These are phyloP conservation scores for Gnetum montanum DNA, from an alignment of 75 land plant genomes.

Conservation along the genomic window DNA sequence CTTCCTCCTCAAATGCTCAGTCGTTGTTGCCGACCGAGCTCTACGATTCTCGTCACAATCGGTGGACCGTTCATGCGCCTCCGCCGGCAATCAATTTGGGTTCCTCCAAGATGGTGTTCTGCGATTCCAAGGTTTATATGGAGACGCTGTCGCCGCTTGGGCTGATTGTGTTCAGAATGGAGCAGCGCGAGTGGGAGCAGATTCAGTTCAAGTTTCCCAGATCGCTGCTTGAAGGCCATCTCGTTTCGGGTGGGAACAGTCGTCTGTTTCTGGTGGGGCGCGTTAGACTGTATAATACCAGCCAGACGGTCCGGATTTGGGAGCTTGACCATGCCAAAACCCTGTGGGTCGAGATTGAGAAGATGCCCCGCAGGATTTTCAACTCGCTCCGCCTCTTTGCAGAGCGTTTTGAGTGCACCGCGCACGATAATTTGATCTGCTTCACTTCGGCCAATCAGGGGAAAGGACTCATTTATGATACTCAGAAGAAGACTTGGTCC, in stretches of 20 bases:
- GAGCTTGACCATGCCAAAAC: constrained; percentile 51
- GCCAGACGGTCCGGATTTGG: constrained; percentile 74
- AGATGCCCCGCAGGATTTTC: constrained; percentile 68
- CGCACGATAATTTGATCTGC: constrained; percentile 64
- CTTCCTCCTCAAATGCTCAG: no score
- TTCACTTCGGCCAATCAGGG: constrained; percentile 70
- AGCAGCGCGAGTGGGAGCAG: constrained; percentile 59
- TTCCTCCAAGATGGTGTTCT: constrained; percentile 70
- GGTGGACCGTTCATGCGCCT: constrained; percentile 48
- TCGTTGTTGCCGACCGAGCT: constrained; percentile 73
- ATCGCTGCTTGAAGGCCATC: constrained; percentile 56
- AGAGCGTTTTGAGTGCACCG: constrained; percentile 76
- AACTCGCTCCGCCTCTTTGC: constrained; percentile 51
- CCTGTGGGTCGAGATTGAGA: constrained; percentile 58
- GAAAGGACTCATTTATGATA: constrained; percentile 60
- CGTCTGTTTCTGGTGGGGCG: constrained; percentile 66
- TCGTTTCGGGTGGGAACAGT: constrained; percentile 55
- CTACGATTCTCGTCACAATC: constrained; percentile 45
- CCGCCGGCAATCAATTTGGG: constrained; percentile 58
- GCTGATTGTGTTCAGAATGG: constrained; percentile 52
- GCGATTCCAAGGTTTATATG: constrained; percentile 51
- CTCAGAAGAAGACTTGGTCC: constrained; percentile 57
- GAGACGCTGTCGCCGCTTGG: constrained; percentile 68
- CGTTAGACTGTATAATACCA: constrained; percentile 53
- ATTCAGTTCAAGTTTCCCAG: constrained; percentile 53